Base-by-base conservation (phyloP, 2,329 filamentous ascomycete species). In the Neofusicoccum ribis region DNA sequence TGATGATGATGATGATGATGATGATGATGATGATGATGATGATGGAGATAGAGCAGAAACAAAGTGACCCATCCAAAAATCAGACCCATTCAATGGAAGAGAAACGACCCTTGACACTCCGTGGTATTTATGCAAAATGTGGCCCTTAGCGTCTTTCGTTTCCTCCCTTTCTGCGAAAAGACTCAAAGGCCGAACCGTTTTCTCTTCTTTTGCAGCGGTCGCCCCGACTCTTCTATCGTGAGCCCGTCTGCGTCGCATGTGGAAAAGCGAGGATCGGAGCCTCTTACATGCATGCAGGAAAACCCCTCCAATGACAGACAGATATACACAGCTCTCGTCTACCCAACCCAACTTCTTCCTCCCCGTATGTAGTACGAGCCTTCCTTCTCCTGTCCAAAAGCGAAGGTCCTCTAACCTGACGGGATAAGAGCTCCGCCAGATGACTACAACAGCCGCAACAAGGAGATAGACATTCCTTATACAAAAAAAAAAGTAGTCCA, bases 111-210 rank as follows among this genome's bases (percentile, higher is more conserved):
- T 37, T n/a, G 23, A 36, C 41, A 47, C 43, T 60, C 56, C 56
- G 27, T 60, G 43, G 56, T 60, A 60, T 60, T 60, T 27, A 60
- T 60, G 56, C 43, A 47, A 60, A 66, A 66, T 64, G 31, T 34
- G 65, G 20, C 15, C 54, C 27, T 59, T 41, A 4, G 37, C 23
- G 8, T 11, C 12, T 14, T 37, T 11, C 31, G 50, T 34, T 54
- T 39, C 12, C 41, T 44, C 15, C 41, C 8, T 5, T 7, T 31
- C 27, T 31, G 5, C 27, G 6, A 7, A n/a, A 44, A 44, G 41
- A 44, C 15, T 54, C 34, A 5, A 54, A 39, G 17, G 50, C n/a
- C 15, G 9, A 7, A 3, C 11, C 3, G 14, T 31, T 36, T 60
- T 31, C 12, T 34, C 39, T 59, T 20, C 34, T 36, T 47, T n/a